Base-by-base conservation (phyloP, 257 asterid genomes). In the Henckelia pumila region DNA sequence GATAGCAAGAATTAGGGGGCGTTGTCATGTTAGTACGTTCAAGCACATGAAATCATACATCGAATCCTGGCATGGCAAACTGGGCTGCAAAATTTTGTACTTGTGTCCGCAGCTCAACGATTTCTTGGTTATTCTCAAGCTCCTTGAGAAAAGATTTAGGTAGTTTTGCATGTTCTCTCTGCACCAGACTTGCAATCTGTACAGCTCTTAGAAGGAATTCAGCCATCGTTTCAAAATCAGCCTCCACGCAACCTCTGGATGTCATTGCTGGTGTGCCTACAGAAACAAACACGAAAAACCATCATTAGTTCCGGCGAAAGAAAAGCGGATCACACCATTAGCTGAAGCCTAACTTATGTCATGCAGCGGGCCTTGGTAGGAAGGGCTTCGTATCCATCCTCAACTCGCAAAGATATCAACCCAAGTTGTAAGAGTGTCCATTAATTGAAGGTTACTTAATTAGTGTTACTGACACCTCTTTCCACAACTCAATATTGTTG, bases 181-280 rank as follows among this genome's bases (percentile, higher is more conserved):
- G 96, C 66, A 86, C 84, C 16, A 76, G 74, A 50, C 81, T 81
- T 14, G 96, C 80, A 37, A 90, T 86, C 59, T 86, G 95, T 6
- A 81, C 95, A 70, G 96, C 99, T 81, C 80, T 80, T 60, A 82
- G 86, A 47, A 93, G 95, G 79, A 88, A 85, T 50, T 93, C 97
- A 0, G 96, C 91, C 73, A 94, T 85, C 20, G 73, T 67, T 73
- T 88, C 99, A 22, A 91, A 90, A 82, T 94, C 97, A 56, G 76
- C 59, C 87, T 91, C 99, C 6, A 91, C 40, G 71, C 97, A 91
- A 64, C 99, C 96, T 79, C 96, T 87, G 26, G 99, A 82, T 24
- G 99, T 93, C 99, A 93, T 93, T 56, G 99, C 99, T 67, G 99
- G 92, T 55, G 99, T 90, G 69, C 99, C 99, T 93, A 77, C 47